These are phyloP conservation scores for Cladophialophora chaetospira DNA, from an alignment of 2,329 filamentous ascomycete genomes.

Conservation along the genomic window DNA sequence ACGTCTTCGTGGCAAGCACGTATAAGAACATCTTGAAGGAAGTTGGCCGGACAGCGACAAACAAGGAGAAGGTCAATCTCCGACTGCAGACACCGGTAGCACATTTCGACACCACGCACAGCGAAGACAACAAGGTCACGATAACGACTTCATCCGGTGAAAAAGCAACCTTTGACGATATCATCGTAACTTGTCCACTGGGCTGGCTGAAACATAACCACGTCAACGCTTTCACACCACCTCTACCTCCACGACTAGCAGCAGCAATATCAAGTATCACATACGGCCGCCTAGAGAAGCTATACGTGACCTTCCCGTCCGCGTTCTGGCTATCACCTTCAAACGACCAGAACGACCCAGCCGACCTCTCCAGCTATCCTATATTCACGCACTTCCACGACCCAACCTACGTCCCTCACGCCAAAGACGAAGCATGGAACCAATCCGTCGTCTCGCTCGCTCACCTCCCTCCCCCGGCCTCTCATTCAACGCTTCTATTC, in stretches of 20 bases:
- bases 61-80: slow-evolving; percentile 51
- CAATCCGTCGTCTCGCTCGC: slow-evolving; percentile 78
- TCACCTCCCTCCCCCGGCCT: slow-evolving; percentile 58
- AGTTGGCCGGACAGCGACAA: slow-evolving; percentile 52
- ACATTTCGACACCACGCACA: slow-evolving; percentile 39
- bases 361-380: slow-evolving; percentile 47
- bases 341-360: slow-evolving; percentile 37
- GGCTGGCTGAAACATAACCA: slow-evolving; percentile 56
- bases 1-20: slow-evolving; percentile 63
- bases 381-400: slow-evolving; percentile 77
- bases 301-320: slow-evolving; percentile 68
- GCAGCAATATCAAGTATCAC: slow-evolving; percentile 52
- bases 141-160: slow-evolving; percentile 44
- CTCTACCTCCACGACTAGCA: slow-evolving; percentile 45
- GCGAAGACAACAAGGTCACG: slow-evolving; percentile 43
- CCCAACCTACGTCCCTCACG: slow-evolving; percentile 65
- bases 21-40: slow-evolving; percentile 60
- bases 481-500: slow-evolving; percentile 83
- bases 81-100: slow-evolving; percentile 47
- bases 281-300: slow-evolving; percentile 51
- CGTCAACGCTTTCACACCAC: slow-evolving; percentile 47
- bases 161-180: slow-evolving; percentile 50
- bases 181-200: slow-evolving; percentile 55
- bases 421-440: slow-evolving; percentile 68
- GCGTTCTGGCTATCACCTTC: slow-evolving; percentile 69